Evolutionary conservation across 192 early-diverging fungal genomes (phyloP).

Genomic region (Coemansia asiatica): DNA sequence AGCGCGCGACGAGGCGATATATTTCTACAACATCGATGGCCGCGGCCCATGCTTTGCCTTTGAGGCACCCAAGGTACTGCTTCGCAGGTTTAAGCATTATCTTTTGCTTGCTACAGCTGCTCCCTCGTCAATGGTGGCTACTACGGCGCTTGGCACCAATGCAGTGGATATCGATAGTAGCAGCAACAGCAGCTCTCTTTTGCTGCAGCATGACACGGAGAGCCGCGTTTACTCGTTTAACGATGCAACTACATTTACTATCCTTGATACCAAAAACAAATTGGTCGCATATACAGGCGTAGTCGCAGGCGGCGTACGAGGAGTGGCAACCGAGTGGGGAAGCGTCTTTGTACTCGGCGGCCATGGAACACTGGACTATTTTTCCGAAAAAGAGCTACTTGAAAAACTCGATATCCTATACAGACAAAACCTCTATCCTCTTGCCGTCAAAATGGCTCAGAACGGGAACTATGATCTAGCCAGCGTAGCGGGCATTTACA

Average conservation of each 20-base stretch:
- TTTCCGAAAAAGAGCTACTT: slow-evolving; percentile 86
- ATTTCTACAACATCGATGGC: slow-evolving; percentile 89
- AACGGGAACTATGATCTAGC: slow-evolving; percentile 78
- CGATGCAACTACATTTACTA: slow-evolving; percentile 54
- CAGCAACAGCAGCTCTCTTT: no score
- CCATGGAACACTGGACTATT: slow-evolving; percentile 51
- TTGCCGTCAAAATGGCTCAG: slow-evolving; percentile 85
- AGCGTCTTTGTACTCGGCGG: slow-evolving; percentile 82
- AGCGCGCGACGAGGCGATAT: slow-evolving; percentile 87
- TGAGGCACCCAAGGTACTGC: slow-evolving; percentile 59
- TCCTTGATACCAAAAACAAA: slow-evolving; percentile 92
- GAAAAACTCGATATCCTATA: slow-evolving; percentile 87
- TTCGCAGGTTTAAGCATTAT: slow-evolving; percentile 37
- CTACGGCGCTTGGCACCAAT: slow-evolving; percentile 2
- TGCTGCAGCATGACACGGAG: slow-evolving; percentile 50
- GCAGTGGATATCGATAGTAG: slow-evolving; percentile 28
- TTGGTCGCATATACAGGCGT: slow-evolving; percentile 84
- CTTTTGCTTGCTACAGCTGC: slow-evolving; percentile 37
- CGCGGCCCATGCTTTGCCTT: slow-evolving; percentile 90
- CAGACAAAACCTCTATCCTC: slow-evolving; percentile 84
- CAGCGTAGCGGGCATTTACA: slow-evolving; percentile 89
- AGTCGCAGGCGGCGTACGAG: slow-evolving; percentile 68
- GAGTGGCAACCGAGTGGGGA: slow-evolving; percentile 86
- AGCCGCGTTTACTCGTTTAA: slow-evolving; percentile 46
- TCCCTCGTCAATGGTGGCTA: slow-evolving; percentile 30